Evolutionary conservation across 169 alveolate species (phyloP).

Genomic region (Babesia ovata): DNA sequence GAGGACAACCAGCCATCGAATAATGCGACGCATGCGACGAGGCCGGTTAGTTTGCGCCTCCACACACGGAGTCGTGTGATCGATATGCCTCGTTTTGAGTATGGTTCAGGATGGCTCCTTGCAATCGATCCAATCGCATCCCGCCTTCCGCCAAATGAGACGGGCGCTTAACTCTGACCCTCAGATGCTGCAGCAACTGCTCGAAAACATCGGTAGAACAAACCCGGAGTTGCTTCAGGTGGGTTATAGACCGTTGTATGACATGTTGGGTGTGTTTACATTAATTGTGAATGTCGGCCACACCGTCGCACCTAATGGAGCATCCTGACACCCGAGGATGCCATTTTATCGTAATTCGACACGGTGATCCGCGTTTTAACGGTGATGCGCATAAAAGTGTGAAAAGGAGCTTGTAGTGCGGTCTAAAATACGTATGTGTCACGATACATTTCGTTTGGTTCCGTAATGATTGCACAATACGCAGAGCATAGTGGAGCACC

Average conservation of each 20-base stretch:
- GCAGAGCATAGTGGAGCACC: constrained; percentile 80
- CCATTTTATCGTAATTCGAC: too few species aligned
- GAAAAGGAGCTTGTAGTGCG: not conserved
- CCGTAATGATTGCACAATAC: not conserved
- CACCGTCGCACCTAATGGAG: too few species aligned
- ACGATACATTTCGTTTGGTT: not conserved
- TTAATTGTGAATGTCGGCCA: too few species aligned
- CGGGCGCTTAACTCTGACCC: constrained; percentile 88
- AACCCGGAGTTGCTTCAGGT: constrained; percentile 85
- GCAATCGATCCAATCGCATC: constrained; percentile 74
- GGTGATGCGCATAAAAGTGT: not conserved
- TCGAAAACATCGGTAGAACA: constrained; percentile 82
- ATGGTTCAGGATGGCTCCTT: not conserved
- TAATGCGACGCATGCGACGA: not conserved
- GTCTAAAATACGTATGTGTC: not conserved
- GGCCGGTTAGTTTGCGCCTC: constrained; percentile 1
- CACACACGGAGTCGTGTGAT: not conserved
- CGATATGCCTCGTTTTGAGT: not conserved
- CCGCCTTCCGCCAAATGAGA: constrained; percentile 81
- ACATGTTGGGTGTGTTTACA: not conserved
- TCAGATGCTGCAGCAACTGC: constrained; percentile 81
- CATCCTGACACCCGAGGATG: too few species aligned
- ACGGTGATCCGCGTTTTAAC: not conserved
- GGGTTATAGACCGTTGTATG: not conserved
- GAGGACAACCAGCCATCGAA: not conserved